Conservation (phyloP, 768 basidiomycete species). For the Dendrothele bispora region DNA sequence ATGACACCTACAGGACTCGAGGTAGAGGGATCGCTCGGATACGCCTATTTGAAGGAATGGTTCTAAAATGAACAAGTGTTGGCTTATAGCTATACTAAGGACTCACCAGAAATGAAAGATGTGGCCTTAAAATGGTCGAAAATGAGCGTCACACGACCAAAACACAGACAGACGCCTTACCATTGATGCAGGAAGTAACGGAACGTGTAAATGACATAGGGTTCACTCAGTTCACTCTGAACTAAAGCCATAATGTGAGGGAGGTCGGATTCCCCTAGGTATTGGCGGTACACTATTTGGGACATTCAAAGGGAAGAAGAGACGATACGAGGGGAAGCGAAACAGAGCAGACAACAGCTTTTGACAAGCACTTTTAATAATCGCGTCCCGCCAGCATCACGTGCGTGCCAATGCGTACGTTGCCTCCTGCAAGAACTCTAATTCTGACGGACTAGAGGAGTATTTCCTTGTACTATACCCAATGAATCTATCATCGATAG, state of each 20-base stretch:
- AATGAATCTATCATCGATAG: no score
- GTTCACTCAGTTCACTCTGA: slow-evolving; percentile 91
- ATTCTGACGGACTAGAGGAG: no score
- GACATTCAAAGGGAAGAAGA: slow-evolving; percentile 20
- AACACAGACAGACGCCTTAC: slow-evolving; percentile 45
- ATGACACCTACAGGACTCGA: slow-evolving; percentile 83
- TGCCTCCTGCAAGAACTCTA: no score
- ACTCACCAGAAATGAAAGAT: slow-evolving; percentile 78
- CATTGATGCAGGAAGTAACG: slow-evolving; percentile 97
- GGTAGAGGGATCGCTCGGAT: slow-evolving; percentile 41
- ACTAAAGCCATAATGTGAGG: slow-evolving; percentile 85
- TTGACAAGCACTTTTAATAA: no score
- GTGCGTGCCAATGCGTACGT: no score
- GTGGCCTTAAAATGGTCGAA: slow-evolving; percentile 69
- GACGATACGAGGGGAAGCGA: not conserved
- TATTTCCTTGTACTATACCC: no score
- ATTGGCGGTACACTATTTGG: slow-evolving; percentile 66
- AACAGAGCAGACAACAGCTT: no score
- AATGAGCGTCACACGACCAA: slow-evolving; percentile 32
- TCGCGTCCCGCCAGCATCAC: no score
- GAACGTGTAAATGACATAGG: slow-evolving; percentile 95
- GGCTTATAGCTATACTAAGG: no score
- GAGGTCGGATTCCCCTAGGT: slow-evolving; percentile 75
- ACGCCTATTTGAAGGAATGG: slow-evolving; percentile 49
- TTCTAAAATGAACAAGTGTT: not conserved